Percentiles rank a stretch among this genome's conserved stretches.
phyloP scores from a whole-genome alignment of 2,329 filamentous ascomycete genomes.

The Colletotrichum echinochloae region DNA sequence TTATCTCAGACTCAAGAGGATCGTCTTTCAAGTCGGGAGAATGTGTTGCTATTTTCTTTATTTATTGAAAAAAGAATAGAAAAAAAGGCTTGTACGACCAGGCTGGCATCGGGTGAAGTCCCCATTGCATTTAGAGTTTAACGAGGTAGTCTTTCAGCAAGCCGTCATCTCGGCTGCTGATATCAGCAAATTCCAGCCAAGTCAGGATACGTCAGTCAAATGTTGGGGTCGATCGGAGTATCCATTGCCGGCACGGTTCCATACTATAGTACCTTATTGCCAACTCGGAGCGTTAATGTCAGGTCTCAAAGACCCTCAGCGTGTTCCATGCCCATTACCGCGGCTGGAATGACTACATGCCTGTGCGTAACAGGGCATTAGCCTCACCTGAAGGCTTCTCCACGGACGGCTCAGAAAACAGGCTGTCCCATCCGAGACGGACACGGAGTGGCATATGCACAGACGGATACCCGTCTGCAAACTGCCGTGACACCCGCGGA shows the following conservation, averaged over 20 bases:
- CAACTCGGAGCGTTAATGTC: slow-evolving; percentile 13
- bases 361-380: slow-evolving; percentile 3
- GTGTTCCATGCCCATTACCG: slow-evolving; percentile 4
- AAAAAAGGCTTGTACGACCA: background rate
- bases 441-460: slow-evolving; percentile 28
- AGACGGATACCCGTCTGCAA: slow-evolving; percentile 16
- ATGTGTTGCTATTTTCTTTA: background rate
- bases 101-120: background rate
- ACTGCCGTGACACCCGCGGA: slow-evolving; percentile 29
- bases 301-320: slow-evolving; percentile 17
- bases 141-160: background rate
- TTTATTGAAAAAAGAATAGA: too few relatives aligned
- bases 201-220: background rate
- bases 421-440: background rate
- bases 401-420: slow-evolving; percentile 15
- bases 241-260: slow-evolving; percentile 8
- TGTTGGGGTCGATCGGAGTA: background rate
- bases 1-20: background rate
- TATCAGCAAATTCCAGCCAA: background rate
- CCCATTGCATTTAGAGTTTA: background rate
- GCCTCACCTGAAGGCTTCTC: slow-evolving; percentile 1
- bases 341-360: slow-evolving; percentile 15
- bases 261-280: slow-evolving; percentile 24
- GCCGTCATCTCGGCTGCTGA: slow-evolving; percentile 12
- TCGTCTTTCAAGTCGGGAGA: background rate